Percentiles rank a stretch among this genome's conserved stretches.
These are phyloP conservation scores for Yamadazyma sp. DNA, from an alignment of 1,139 yeast genomes.

Conservation along the genomic window DNA sequence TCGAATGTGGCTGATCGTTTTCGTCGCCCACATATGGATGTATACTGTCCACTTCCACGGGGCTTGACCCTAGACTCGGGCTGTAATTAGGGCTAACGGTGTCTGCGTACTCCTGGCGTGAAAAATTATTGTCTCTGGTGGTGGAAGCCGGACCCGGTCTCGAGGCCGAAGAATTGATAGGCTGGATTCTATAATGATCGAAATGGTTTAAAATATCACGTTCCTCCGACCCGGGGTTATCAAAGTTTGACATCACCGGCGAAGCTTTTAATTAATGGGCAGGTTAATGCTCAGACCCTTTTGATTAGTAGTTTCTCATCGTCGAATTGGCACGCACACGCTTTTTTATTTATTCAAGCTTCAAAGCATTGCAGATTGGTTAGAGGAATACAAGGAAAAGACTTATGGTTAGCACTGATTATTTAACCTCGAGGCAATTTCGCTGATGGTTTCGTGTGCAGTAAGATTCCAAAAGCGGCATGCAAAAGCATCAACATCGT, in stretches of 20 bases:
- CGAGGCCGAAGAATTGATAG: not conserved
- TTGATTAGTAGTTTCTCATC: no score
- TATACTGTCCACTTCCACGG: not conserved
- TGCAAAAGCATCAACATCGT: no score
- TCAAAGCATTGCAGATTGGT: no score
- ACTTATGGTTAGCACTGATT: no score
- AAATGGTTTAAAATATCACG: not conserved
- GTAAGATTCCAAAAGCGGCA: no score
- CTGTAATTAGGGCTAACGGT: constrained; percentile 2
- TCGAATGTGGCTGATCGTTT: constrained; percentile 24
- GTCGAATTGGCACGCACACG: no score
- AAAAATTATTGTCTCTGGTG: not conserved
- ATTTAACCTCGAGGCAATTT: no score
- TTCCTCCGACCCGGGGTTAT: not conserved
- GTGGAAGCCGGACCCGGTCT: not conserved
- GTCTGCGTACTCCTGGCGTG: not conserved
- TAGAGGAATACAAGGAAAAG: no score
- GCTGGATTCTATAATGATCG: not conserved
- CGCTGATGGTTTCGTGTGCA: no score
- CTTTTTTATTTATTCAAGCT: no score
- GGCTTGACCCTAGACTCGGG: not conserved
- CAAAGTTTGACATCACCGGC: not conserved
- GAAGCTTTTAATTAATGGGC: no score
- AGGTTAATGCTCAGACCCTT: no score
- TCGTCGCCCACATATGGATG: not conserved